Base-by-base conservation (phyloP, 1,284 basidiomycete genomes). In the Irpex sp. region DNA sequence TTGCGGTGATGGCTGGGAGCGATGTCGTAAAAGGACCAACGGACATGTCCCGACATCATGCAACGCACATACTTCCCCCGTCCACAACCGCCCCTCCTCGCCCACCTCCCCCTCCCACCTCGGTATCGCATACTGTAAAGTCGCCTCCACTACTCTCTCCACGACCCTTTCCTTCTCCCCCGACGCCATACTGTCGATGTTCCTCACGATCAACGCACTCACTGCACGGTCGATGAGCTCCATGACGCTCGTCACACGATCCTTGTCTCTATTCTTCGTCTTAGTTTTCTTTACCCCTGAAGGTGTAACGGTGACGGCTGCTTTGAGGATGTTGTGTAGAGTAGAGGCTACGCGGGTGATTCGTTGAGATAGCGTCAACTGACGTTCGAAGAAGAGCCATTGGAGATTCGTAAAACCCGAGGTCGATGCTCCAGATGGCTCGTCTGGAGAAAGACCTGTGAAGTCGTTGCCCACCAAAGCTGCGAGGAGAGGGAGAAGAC, bases 381-480 rank as follows among this genome's bases (percentile, higher is more conserved):
- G 76, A 52, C 82, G 78, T 49, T 89, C 85, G 69, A 92, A 93
- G 73, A 92, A 91, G 19, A 89, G 70, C 0, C 76, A 79, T 69
- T 86, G 87, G n/a, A 84, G 75, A 64, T 82, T 83, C 37, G 63
- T 65, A 40, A 67, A 60, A 36, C 68, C 65, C 1, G 64, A 63
- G 9, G 67, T 65, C 6, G 68, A 68, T 44, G 61, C 15, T 7
- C 40, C 49, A 4, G 67, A 68, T 37, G 76, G 76, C 26, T 78
- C 75, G 60, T 68, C 68, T 13, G 67, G 66, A 9, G 65, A 66
- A 74, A 76, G 31, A 77, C 79, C 67, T 74, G 82, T 71, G 71
- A 89, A 94, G 74, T 97, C 95, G 73, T 96, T 96, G 36, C 95
- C 95, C 7, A 93, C 84, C 1, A 97, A 78, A 2, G 93, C 88